These are phyloP conservation scores for Aspergillus kassunensis DNA, from an alignment of 495 filamentous ascomycete species.

Conservation along the genomic window DNA sequence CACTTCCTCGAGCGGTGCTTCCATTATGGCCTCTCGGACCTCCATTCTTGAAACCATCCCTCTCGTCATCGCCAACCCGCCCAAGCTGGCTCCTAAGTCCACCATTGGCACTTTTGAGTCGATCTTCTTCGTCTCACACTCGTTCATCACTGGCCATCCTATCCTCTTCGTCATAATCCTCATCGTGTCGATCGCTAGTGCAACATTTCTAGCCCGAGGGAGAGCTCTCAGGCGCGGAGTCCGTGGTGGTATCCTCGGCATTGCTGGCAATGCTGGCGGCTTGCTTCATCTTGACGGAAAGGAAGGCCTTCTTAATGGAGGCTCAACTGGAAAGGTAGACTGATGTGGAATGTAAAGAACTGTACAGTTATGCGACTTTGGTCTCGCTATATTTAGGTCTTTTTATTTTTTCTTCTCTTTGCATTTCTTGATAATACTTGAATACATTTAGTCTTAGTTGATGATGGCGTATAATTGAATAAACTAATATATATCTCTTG, in stretches of 20 bases:
- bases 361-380: conserved; percentile 39
- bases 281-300: conserved; percentile 78
- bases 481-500: background rate
- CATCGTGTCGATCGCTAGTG: conserved; percentile 41
- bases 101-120: conserved; percentile 73
- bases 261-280: conserved; percentile 52
- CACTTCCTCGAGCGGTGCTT: conserved; percentile 76
- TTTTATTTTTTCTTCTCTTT: conserved; percentile 25
- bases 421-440: conserved; percentile 10
- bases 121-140: conserved; percentile 70
- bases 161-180: conserved; percentile 63
- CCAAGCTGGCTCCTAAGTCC: conserved; percentile 82
- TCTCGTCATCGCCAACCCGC: conserved; percentile 67
- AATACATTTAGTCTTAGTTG: background rate
- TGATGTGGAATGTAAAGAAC: conserved; percentile 38
- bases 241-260: conserved; percentile 51
- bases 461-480: background rate
- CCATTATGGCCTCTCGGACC: conserved; percentile 84
- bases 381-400: conserved; percentile 26
- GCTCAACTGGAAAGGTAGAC: conserved; percentile 72
- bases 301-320: conserved; percentile 60
- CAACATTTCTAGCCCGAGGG: conserved; percentile 31
- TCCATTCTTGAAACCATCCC: conserved; percentile 92
- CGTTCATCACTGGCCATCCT: conserved; percentile 66
- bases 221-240: conserved; percentile 29